Base-by-base conservation (phyloP, 805 yeast genomes). In the Sungouiozyma ichnusensis region DNA sequence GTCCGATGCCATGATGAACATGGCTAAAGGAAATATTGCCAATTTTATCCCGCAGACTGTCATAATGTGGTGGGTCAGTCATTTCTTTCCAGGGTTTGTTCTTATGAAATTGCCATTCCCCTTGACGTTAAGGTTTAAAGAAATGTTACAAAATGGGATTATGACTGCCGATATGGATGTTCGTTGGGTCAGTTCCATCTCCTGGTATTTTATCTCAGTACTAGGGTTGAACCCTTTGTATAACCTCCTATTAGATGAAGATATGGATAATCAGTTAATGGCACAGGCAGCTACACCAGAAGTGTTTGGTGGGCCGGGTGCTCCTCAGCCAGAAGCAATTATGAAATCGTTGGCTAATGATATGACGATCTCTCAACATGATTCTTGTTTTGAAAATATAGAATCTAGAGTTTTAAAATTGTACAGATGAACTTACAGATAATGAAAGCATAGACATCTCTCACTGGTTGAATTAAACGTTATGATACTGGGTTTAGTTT, bases 51-150 rank as follows among this genome's bases (percentile, higher is more conserved):
- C 97, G 2, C 97, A 92, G 65, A 85, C 96, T 0, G 61, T 88
- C 33, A 82, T 88, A 49, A 88, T 92, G 96, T 86, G 87, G 55
- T 92, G 97, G 95, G 90, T 90, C 46, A 85, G 85, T 55, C 84
- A 79, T 54, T 88, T 90, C 65, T 92, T 86, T 62, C 85, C 90
- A 13, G 97, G 97, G 0, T 86, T 87, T 48, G 79, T 88, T 14
- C 75, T 86, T 38, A 83, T 83, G 83, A 77, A 77, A 57, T 68
- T 92, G 41, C 98, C 98, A 15, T 92, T 92, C 66, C 94, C 95
- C 2, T 66, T 92, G 43, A 92, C 97, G 0, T 71, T 79, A 27
- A 79, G 88, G 45, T 92, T 92, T 69, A 92, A 92, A 62, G 76
- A 83, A 45, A 88, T 92, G 94, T 65, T 92, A 35, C 98, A 92